Evolutionary conservation across 1,284 basidiomycete species (phyloP).

Genomic region (Heliocybe sulcata): DNA sequence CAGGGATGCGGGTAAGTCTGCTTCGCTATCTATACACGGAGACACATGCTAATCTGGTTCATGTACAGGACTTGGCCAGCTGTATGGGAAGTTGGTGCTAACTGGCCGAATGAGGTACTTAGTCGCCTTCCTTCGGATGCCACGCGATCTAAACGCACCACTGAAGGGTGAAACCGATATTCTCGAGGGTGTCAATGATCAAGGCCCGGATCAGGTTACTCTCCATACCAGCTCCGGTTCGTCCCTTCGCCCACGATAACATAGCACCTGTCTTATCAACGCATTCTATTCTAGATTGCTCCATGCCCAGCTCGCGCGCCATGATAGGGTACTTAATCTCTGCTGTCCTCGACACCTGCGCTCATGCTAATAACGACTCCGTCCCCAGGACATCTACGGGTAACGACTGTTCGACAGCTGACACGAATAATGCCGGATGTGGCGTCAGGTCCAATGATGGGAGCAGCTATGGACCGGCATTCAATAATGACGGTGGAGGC

Average conservation of each 20-base stretch:
- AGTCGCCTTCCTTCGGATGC: constrained; percentile 1
- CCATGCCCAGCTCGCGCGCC: constrained; percentile 34
- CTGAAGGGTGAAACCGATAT: constrained; percentile 61
- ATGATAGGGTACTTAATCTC: not conserved
- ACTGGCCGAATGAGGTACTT: constrained; percentile 26
- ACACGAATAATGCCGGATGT: constrained; percentile 55
- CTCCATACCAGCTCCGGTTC: constrained; percentile 54
- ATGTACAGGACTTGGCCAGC: constrained; percentile 29
- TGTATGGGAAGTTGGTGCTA: constrained; percentile 27
- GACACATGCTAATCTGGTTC: not conserved
- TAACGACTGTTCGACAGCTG: constrained; percentile 41
- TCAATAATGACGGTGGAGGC: constrained; percentile 58
- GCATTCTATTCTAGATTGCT: constrained; percentile 43
- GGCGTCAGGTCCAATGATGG: constrained; percentile 41
- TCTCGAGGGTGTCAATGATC: constrained; percentile 59
- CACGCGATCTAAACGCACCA: constrained; percentile 29
- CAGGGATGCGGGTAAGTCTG: constrained; percentile 44
- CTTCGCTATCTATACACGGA: no score
- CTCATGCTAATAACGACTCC: not conserved
- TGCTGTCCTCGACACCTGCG: not conserved
- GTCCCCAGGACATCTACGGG: constrained; percentile 24
- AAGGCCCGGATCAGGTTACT: constrained; percentile 46
- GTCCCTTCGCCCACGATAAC: not conserved
- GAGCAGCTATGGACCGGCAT: constrained; percentile 50
- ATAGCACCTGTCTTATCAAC: constrained; percentile 47